Conservation (phyloP, 805 yeast genomes). For the Ogataea minuta region DNA sequence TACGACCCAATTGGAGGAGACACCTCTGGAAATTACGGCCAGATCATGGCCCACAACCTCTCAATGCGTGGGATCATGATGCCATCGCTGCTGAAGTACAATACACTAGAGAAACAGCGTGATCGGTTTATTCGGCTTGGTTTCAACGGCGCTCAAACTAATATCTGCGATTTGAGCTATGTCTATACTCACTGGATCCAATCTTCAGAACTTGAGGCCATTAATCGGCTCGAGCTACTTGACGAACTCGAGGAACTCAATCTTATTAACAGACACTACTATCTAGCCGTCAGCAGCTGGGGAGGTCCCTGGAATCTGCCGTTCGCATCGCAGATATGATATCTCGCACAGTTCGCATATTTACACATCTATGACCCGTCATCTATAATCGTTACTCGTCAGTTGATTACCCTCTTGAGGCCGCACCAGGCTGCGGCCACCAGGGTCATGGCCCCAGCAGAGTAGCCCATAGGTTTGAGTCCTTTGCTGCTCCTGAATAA, state of each 20-base stretch:
- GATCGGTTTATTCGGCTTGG: constrained; percentile 36
- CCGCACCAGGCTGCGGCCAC: constrained; percentile 95
- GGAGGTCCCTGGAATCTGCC: constrained; percentile 13
- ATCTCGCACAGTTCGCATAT: constrained; percentile 13
- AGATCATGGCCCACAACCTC: constrained; percentile 63
- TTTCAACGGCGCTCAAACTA: constrained; percentile 21
- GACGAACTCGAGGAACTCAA: constrained; percentile 75
- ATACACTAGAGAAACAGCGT: constrained; percentile 42
- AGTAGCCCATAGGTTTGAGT: constrained; percentile 79
- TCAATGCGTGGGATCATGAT: constrained; percentile 58
- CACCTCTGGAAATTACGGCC: constrained; percentile 54
- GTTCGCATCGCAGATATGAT: constrained; percentile 11
- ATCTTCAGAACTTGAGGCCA: constrained; percentile 39
- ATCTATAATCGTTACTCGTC: constrained; percentile 14
- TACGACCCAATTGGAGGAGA: constrained; percentile 69
- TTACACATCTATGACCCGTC: constrained; percentile 13
- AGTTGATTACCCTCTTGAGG: constrained; percentile 45
- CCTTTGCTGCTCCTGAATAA: constrained; percentile 85
- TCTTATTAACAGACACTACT: constrained; percentile 61
- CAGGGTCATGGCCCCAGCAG: constrained; percentile 80
- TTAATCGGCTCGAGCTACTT: constrained; percentile 57
- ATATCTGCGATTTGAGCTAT: constrained; percentile 46
- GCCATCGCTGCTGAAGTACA: constrained; percentile 53
- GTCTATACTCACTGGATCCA: constrained; percentile 44
- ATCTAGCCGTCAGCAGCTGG: constrained; percentile 36